Evolutionary conservation across 331 rosid species (phyloP), one percentile per base, ranked within the genome.

Genomic region (Rhamnella rubrinervis): DNA sequence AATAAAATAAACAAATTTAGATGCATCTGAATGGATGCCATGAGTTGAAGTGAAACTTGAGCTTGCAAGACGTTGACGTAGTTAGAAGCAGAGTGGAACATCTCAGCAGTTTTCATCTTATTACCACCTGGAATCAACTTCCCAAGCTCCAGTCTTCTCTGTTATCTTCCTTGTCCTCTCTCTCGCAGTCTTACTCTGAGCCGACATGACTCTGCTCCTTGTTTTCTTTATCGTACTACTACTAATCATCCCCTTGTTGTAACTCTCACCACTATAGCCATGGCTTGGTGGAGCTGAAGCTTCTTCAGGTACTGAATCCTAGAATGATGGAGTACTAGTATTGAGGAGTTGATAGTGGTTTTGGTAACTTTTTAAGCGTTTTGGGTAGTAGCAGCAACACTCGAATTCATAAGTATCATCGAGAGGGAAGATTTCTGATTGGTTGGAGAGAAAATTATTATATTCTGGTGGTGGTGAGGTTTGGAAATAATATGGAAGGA

Each of bases 81-180:
- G 35, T 84, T 93, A 26, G 73, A 75, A 63, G 97, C 95, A 60
- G 96, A 79, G 40, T 73, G 77, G 21, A 93, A 62, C 98, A 93
- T 93, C 71, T 91, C 96, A 40, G 97, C 98, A 15, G 98, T 87
- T 76, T 89, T 93, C 97, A 93, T 85, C 80, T 85, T 91, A 23
- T 55, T 62, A 5, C 92, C 96, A 12, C 96, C 90, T 0, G 97
- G 95, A 15, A 91, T 77, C 72, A 88, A 69, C 77, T 78, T 92
- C 11, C 96, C 96, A 8, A 93, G 89, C 82, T 93, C 96, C 55
- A 71, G 88, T 0, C 78, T 89, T 93, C 65, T 87, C 92, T 0
- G 89, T 75, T 23, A 93, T 87, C 82, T 61, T 91, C 41, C 91
- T 91, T 76, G 97, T 86, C 81, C 97, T 86, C 65, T 87, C 89